A percentile compares a stretch with the other conserved stretches of the same genome.
phyloP scores from a whole-genome alignment of 2,329 filamentous ascomycete genomes.

The Fusarium zealandicum region DNA sequence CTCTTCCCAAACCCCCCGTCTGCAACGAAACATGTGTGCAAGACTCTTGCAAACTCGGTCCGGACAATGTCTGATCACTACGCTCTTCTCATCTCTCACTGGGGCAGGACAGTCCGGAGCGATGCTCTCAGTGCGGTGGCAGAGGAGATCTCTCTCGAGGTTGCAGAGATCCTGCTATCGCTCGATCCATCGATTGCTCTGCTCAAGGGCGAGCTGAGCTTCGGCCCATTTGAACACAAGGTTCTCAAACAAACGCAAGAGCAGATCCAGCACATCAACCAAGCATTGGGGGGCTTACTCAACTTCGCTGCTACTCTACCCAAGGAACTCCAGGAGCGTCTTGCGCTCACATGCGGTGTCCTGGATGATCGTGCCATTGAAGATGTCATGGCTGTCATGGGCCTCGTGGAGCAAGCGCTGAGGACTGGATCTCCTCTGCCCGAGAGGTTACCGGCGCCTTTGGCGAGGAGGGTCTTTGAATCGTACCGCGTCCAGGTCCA shows the following conservation, averaged over 20 bases:
- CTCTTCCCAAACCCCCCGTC: conserved; percentile 57
- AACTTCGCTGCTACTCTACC: conserved; percentile 49
- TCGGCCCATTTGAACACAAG: conserved; percentile 43
- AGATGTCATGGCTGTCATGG: conserved; percentile 59
- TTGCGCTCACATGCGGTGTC: conserved; percentile 49
- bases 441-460: conserved; percentile 55
- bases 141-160: conserved; percentile 41
- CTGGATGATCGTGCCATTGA: conserved; percentile 54
- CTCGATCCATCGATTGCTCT: conserved; percentile 40
- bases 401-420: conserved; percentile 55
- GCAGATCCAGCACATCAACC: conserved; percentile 46
- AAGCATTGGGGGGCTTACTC: conserved; percentile 44
- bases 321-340: conserved; percentile 48
- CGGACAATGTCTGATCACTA: conserved; percentile 57
- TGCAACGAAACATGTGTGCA: conserved; percentile 53
- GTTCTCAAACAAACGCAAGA: conserved; percentile 43
- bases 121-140: conserved; percentile 44
- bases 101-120: conserved; percentile 45
- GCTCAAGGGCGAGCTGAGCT: conserved; percentile 43
- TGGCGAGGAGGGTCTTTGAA: conserved; percentile 49
- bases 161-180: conserved; percentile 41
- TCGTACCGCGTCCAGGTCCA: conserved; percentile 30
- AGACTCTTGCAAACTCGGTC: conserved; percentile 53
- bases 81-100: conserved; percentile 55
- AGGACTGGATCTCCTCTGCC: conserved; percentile 57